Base-by-base conservation (phyloP, 306 rosid species). In the Lathyrus tuberosus region DNA sequence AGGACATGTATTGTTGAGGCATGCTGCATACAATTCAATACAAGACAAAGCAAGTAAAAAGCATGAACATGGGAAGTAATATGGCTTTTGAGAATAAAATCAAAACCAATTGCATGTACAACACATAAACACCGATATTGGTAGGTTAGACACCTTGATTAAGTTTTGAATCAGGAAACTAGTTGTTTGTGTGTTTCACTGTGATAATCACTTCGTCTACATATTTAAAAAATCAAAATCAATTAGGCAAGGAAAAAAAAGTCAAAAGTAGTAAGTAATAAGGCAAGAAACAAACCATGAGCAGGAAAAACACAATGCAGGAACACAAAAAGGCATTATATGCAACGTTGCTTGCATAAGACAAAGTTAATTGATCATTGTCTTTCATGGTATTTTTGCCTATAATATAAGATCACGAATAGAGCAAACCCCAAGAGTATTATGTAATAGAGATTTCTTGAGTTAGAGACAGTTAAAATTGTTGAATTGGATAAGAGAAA, bases 271-370 rank as follows among this genome's bases (percentile, higher is more conserved):
- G 26, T 28, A 28, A 28, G 40, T 54, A 54, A 54, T 13, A 66
- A 15, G 60, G 71, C 71, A 67, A 30, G 71, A 6, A 66, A 66
- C 43, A 49, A 66, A 49, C 71, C 60, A 9, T 64, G 53, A 64
- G 69, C 20, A 43, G 14, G 35, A 64, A 64, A 65, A 42, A 63
- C 40, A 44, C 58, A 28, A 48, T 11, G 58, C 16, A 28, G 42
- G 16, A 48, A 48, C 59, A 31, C 37, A 42, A 62, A 17, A 38
- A 37, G 53, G 69, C 69, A 42, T 63, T 63, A 42, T 63, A 20
- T 9, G 7, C 37, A 33, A 63, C 37, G 12, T 22, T 38, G 14
- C 20, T 62, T 40, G 54, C 14, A 65, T 46, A 51, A 66, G 58
- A 46, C 71, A 46, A 44, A 16, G 41, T 18, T 62, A 66, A 46